A percentile compares a stretch with the other conserved stretches of the same genome.
Conservation (phyloP, 116 monocot genomes). For the Phalaenopsis hybrid region DNA sequence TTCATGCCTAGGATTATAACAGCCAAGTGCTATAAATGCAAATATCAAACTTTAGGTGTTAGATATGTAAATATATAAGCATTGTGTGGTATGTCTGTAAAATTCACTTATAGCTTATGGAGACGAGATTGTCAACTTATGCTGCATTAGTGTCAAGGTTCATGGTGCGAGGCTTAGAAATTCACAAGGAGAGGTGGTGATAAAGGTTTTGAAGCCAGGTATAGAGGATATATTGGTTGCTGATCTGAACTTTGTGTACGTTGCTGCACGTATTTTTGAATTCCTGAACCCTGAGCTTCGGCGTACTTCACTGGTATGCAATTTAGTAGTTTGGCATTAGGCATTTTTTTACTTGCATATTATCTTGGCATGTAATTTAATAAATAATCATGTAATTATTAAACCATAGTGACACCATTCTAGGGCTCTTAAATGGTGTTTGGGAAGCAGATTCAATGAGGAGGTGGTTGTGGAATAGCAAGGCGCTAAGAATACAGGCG, state of each 20-base stretch:
- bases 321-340: background rate
- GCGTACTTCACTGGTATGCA: conserved; percentile 73
- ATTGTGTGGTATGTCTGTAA: too few species aligned
- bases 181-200: conserved; percentile 82
- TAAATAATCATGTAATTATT: too few species aligned
- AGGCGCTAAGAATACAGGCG: too few species aligned
- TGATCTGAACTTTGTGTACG: conserved; percentile 88
- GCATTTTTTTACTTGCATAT: background rate
- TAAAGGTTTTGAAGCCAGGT: conserved; percentile 91
- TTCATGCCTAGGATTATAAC: too few species aligned
- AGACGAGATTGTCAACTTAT: conserved; percentile 6
- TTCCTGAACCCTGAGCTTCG: conserved; percentile 83
- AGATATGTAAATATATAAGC: too few species aligned
- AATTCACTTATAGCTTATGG: background rate
- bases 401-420: too few species aligned
- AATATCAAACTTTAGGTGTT: too few species aligned
- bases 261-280: conserved; percentile 79
- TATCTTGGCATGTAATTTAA: background rate
- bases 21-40: too few species aligned
- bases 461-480: too few species aligned
- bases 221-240: conserved; percentile 89
- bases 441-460: too few species aligned
- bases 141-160: conserved; percentile 41
- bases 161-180: conserved; percentile 82
- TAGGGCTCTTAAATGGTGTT: too few species aligned